Evolutionary conservation across 148 eudicot genomes (phyloP).

Genomic region (Rhododendron mucronatum): DNA sequence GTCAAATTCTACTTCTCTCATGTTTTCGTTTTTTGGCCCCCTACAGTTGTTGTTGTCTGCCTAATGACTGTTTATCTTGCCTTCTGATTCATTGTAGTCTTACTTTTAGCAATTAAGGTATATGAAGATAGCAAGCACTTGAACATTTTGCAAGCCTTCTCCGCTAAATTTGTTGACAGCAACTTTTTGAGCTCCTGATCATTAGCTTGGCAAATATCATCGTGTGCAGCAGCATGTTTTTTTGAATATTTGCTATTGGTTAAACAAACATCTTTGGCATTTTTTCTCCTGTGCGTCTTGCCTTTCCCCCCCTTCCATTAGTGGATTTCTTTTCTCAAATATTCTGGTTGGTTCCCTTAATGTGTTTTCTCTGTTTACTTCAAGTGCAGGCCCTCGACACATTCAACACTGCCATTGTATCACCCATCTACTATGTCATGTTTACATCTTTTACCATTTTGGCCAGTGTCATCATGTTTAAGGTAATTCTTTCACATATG

Average conservation of each 20-base stretch:
- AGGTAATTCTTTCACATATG: slow-evolving; percentile 26
- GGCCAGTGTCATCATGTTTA: slow-evolving; percentile 58
- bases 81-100: neutral
- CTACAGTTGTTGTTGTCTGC: neutral
- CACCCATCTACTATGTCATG: slow-evolving; percentile 58
- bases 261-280: neutral
- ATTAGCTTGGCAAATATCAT: neutral
- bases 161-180: neutral
- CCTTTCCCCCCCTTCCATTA: neutral
- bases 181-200: neutral
- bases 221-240: neutral
- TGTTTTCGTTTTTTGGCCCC: neutral
- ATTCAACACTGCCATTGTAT: slow-evolving; percentile 53
- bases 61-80: neutral
- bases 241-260: neutral
- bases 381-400: slow-evolving; percentile 53
- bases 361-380: neutral
- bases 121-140: neutral
- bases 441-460: slow-evolving; percentile 48
- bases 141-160: slow-evolving; percentile 1
- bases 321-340: neutral
- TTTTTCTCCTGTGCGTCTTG: neutral
- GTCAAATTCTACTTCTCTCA: neutral
- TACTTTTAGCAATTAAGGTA: neutral
- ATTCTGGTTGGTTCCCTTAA: neutral